These are phyloP conservation scores for Blastobotrys terrestris DNA, from an alignment of 805 yeast genomes.

Conservation along the genomic window DNA sequence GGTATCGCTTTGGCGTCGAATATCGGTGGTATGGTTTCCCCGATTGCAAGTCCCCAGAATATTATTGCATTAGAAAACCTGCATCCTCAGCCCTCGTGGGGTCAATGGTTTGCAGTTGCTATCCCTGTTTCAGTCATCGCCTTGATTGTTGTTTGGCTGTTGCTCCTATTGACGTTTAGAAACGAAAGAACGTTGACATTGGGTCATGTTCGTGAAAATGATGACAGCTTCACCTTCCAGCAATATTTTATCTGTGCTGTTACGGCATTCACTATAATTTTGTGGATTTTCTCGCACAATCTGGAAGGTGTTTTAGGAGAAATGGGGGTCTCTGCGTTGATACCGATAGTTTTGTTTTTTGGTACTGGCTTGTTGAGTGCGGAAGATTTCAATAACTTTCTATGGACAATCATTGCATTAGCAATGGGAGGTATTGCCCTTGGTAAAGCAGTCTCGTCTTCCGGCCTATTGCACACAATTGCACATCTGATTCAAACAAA, in stretches of 20 bases:
- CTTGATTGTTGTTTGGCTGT: slow-evolving; percentile 64
- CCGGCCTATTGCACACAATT: slow-evolving; percentile 75
- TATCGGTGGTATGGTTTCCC: slow-evolving; percentile 95
- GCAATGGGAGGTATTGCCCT: slow-evolving; percentile 98
- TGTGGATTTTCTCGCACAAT: slow-evolving; percentile 87
- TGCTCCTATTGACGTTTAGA: slow-evolving; percentile 56
- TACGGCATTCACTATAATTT: slow-evolving; percentile 61
- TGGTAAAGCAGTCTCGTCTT: slow-evolving; percentile 90
- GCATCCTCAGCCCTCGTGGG: slow-evolving; percentile 84
- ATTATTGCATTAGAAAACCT: slow-evolving; percentile 83
- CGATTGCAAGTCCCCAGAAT: slow-evolving; percentile 95
- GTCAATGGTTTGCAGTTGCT: slow-evolving; percentile 86
- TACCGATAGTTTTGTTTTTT: slow-evolving; percentile 86
- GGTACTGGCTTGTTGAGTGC: slow-evolving; percentile 83
- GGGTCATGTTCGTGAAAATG: slow-evolving; percentile 52
- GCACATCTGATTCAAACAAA: slow-evolving; percentile 61
- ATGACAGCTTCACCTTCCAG: slow-evolving; percentile 59
- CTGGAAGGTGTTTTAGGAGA: slow-evolving; percentile 76
- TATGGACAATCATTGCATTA: slow-evolving; percentile 92
- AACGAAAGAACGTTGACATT: slow-evolving; percentile 42
- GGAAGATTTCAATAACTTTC: slow-evolving; percentile 90
- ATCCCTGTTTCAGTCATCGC: slow-evolving; percentile 69
- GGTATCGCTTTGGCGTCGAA: slow-evolving; percentile 93
- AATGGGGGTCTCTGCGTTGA: slow-evolving; percentile 91
- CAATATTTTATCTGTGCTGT: slow-evolving; percentile 74